Evolutionary conservation across 768 basidiomycete species (phyloP).

Genomic region (Trametes elegans): DNA sequence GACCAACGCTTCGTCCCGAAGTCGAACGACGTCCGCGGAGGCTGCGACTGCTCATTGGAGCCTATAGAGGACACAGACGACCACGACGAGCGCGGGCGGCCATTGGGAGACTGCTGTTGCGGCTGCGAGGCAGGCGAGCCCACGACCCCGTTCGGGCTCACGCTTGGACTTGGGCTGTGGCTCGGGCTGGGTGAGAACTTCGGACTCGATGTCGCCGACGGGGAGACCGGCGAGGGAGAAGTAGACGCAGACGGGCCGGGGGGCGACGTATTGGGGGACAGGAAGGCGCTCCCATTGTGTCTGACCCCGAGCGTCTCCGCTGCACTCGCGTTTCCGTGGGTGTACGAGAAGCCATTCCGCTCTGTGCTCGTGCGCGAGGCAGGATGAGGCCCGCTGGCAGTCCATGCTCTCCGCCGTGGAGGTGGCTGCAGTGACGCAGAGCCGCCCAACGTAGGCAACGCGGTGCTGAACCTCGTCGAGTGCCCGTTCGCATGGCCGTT

Average conservation of each 20-base stretch:
- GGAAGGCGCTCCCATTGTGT: conserved; percentile 18
- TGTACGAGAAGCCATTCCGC: conserved; percentile 26
- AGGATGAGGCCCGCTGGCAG: conserved; percentile 8
- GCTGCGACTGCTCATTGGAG: conserved; percentile 20
- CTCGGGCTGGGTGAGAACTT: conserved; percentile 14
- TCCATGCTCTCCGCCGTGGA: conserved; percentile 25
- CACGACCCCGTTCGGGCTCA: conserved; percentile 1
- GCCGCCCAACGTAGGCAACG: conserved; percentile 14
- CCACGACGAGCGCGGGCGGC: conserved; percentile 18
- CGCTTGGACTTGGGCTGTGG: conserved; percentile 7
- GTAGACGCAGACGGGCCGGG: conserved; percentile 8
- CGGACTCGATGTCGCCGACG: conserved; percentile 15
- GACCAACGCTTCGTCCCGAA: conserved; percentile 30
- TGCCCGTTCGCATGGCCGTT: conserved; percentile 20
- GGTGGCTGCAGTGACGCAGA: conserved; percentile 33
- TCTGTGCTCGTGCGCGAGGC: conserved; percentile 29
- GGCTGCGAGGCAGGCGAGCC: conserved; percentile 2
- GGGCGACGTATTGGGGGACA: conserved; percentile 17
- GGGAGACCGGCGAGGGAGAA: conserved; percentile 12
- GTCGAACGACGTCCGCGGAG: conserved; percentile 14
- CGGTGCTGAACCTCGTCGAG: conserved; percentile 21
- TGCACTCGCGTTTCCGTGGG: conserved; percentile 33
- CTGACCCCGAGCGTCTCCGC: conserved; percentile 36
- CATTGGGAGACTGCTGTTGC: conserved; percentile 1
- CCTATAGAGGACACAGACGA: conserved; percentile 26